These are phyloP conservation scores for Pseudoturritis turrita DNA, from an alignment of 345 rosid genomes.

Conservation along the genomic window DNA sequence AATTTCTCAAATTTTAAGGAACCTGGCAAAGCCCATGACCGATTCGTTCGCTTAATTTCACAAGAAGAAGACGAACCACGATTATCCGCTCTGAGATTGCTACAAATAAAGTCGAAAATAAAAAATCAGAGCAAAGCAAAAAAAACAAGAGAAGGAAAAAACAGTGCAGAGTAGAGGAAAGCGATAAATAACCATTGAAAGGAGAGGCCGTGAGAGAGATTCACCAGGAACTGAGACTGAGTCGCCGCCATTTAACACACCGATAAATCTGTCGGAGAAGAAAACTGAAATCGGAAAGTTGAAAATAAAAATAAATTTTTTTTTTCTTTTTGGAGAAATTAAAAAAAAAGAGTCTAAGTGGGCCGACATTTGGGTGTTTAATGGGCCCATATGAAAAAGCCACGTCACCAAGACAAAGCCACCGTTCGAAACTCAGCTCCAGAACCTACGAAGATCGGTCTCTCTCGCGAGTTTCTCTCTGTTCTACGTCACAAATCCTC, in stretches of 20 bases:
- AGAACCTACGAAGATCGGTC: conserved; percentile 6
- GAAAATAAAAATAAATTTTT: too few species aligned
- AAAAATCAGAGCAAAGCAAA: background rate
- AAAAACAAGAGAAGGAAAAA: background rate
- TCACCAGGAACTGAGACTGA: conserved; percentile 10
- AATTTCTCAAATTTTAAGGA: conserved; percentile 24
- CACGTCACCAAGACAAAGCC: conserved; percentile 1
- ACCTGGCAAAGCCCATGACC: conserved; percentile 16
- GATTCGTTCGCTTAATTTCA: conserved; percentile 8
- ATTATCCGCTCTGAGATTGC: conserved; percentile 10
- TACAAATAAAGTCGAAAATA: background rate
- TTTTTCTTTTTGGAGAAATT: too few species aligned
- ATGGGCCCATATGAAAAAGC: too few species aligned
- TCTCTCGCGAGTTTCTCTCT: background rate
- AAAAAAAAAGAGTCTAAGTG: too few species aligned
- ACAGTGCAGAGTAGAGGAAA: background rate
- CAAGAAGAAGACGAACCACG: conserved; percentile 4
- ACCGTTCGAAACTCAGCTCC: background rate
- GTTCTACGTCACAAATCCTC: background rate
- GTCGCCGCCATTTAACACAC: conserved; percentile 4
- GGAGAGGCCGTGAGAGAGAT: background rate
- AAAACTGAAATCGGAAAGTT: background rate
- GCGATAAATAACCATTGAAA: conserved; percentile 9
- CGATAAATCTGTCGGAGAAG: background rate
- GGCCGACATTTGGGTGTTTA: too few species aligned